A percentile compares a stretch with the other conserved stretches of the same genome.
Conservation (phyloP, 2,329 filamentous ascomycete genomes). For the Colletotrichum brevisporum region DNA sequence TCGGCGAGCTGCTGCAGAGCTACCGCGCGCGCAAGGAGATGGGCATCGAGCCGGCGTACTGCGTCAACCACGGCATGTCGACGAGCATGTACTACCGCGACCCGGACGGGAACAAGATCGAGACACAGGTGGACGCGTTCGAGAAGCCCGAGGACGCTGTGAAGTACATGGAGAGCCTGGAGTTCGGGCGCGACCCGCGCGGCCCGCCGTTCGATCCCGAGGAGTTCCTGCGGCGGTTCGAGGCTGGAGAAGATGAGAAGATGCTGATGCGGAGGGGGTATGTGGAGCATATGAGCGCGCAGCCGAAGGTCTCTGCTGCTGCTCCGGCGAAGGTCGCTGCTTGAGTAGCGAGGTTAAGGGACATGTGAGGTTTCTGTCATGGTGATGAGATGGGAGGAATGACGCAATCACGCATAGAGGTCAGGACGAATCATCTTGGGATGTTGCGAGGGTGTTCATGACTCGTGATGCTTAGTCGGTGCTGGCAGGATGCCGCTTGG, state of each 20-base stretch:
- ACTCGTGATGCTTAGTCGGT: too few species aligned
- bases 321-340: background rate
- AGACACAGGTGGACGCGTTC: constrained; percentile 62
- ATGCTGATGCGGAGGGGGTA: constrained; percentile 1
- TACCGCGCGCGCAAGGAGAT: constrained; percentile 53
- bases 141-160: constrained; percentile 53
- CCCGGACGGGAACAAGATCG: constrained; percentile 63
- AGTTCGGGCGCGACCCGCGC: constrained; percentile 56
- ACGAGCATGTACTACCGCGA: constrained; percentile 64
- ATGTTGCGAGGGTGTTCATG: too few species aligned
- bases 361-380: too few species aligned
- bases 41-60: constrained; percentile 57
- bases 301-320: background rate
- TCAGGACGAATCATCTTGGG: too few species aligned
- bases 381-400: too few species aligned
- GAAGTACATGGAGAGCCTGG: constrained; percentile 53
- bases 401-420: too few species aligned
- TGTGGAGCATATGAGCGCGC: background rate
- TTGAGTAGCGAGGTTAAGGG: background rate
- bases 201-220: constrained; percentile 26
- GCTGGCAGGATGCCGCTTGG: too few species aligned
- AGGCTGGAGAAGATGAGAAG: constrained; percentile 21
- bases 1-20: constrained; percentile 52
- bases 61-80: constrained; percentile 62
- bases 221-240: constrained; percentile 27